Percentiles rank a stretch among this genome's conserved stretches.
Conservation (phyloP, 306 rosid genomes). For the Quercus engelmannii region DNA sequence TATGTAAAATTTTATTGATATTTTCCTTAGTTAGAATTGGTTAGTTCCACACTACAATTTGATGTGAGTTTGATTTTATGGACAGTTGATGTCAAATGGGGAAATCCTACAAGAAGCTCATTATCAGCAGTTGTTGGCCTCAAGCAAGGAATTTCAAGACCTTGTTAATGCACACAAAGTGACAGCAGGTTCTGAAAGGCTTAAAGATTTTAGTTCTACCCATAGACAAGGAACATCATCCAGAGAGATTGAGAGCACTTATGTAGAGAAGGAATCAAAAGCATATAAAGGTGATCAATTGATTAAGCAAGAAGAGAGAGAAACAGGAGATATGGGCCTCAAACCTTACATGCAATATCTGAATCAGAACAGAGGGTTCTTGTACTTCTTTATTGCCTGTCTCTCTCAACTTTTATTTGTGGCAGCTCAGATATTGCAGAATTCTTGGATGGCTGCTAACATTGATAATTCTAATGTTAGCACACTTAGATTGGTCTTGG, state of each 20-base stretch:
- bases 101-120: constrained; percentile 39
- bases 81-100: constrained; percentile 57
- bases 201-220: neutral
- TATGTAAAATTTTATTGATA: neutral
- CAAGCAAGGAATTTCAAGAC: constrained; percentile 47
- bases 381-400: constrained; percentile 24
- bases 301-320: constrained; percentile 52
- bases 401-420: constrained; percentile 27
- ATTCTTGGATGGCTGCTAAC: constrained; percentile 53
- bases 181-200: constrained; percentile 31
- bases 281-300: constrained; percentile 29
- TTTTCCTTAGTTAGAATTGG: neutral
- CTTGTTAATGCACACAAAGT: constrained; percentile 56
- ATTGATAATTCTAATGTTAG: constrained; percentile 28
- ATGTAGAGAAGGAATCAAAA: neutral
- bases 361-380: constrained; percentile 39
- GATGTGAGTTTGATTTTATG: neutral
- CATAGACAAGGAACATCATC: neutral
- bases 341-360: constrained; percentile 53
- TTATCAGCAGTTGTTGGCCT: constrained; percentile 31
- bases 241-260: constrained; percentile 16
- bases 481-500: constrained; percentile 15
- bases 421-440: constrained; percentile 35
- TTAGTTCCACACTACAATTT: neutral
- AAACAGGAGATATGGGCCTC: constrained; percentile 44